Evolutionary conservation across 192 early-diverging fungal genomes (phyloP).

Genomic region (Polychytrium aggregatum): DNA sequence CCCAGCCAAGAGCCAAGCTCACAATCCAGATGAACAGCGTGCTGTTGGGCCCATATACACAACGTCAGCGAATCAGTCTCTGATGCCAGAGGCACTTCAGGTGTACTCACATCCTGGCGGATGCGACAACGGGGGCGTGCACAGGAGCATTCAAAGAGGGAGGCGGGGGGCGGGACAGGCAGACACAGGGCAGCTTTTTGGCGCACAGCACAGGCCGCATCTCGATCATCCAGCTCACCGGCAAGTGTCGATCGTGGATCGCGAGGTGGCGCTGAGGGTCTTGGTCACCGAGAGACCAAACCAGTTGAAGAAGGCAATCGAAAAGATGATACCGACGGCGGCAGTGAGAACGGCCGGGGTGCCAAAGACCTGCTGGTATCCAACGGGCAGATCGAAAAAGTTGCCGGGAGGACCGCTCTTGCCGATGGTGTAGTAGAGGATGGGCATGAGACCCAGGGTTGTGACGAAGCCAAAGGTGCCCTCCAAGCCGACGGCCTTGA

Average conservation of each 20-base stretch:
- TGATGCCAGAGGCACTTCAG: not conserved
- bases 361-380: conserved; percentile 56
- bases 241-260: conserved; percentile 94
- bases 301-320: conserved; percentile 94
- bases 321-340: conserved; percentile 71
- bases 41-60: conserved; percentile 6
- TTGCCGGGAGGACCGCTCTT: conserved; percentile 47
- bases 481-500: conserved; percentile 89
- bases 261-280: conserved; percentile 73
- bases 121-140: not conserved
- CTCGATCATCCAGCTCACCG: conserved; percentile 24
- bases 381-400: conserved; percentile 70
- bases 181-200: no score
- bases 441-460: conserved; percentile 54
- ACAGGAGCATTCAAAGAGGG: no score
- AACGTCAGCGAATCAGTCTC: not conserved
- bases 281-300: conserved; percentile 87
- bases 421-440: conserved; percentile 64
- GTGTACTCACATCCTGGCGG: no score
- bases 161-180: no score
- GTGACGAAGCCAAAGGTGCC: conserved; percentile 80
- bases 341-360: conserved; percentile 14
- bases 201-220: not conserved
- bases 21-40: conserved; percentile 95
- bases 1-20: conserved; percentile 87